Percentiles rank a stretch among this genome's conserved stretches.
Conservation (phyloP, 2,329 filamentous ascomycete species). For the Colletotrichum cuscutae region DNA sequence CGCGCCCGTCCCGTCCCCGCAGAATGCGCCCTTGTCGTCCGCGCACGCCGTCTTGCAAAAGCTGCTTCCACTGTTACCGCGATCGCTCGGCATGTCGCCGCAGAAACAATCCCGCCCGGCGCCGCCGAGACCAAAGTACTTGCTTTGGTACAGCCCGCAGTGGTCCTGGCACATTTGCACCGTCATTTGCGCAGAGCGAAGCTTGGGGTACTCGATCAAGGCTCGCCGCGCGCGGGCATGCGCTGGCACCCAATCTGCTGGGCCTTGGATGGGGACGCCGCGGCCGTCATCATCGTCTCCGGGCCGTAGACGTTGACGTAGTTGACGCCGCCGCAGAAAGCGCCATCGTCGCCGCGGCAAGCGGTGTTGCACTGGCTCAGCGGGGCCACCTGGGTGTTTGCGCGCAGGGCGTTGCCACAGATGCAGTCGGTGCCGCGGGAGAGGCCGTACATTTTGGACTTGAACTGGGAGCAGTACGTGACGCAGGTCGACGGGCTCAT, state of each 20-base stretch:
- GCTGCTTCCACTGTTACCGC: neutral
- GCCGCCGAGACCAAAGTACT: neutral
- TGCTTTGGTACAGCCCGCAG: neutral
- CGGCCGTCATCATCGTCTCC: neutral
- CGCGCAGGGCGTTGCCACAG: neutral
- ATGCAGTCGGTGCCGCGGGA: neutral
- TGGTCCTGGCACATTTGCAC: neutral
- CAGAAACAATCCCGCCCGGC: neutral
- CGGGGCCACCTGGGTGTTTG: neutral
- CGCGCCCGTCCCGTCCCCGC: neutral
- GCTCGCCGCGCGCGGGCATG: neutral
- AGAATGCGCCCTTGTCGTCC: neutral
- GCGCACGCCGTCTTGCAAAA: neutral
- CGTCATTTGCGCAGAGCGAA: neutral
- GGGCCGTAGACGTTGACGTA: conserved; percentile 43
- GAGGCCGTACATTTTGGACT: neutral
- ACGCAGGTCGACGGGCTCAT: neutral
- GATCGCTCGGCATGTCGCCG: neutral
- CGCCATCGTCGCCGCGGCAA: neutral
- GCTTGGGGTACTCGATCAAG: neutral
- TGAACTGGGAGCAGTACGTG: neutral
- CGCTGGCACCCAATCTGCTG: too few species aligned
- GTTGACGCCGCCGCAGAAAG: neutral
- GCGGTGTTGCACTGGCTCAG: neutral
- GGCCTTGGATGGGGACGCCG: neutral